Evolutionary conservation across 495 filamentous ascomycete genomes (phyloP).

Genomic region (Bombardia bombarda): DNA sequence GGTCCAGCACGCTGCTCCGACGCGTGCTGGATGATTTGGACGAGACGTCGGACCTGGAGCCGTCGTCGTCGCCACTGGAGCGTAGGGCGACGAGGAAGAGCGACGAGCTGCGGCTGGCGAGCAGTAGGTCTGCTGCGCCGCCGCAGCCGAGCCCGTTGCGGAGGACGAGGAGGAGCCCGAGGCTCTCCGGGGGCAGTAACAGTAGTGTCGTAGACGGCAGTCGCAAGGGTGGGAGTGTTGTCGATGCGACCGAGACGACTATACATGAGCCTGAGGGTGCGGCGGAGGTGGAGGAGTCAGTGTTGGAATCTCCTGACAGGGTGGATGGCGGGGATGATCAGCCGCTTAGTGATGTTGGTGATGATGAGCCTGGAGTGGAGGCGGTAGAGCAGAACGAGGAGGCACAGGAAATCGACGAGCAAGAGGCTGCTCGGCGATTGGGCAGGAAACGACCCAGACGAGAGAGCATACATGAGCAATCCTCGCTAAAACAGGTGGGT

Average conservation of each 20-base stretch:
- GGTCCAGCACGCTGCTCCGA: constrained; percentile 23
- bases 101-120: neutral
- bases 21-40: constrained; percentile 19
- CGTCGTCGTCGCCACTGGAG: constrained; percentile 33
- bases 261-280: neutral
- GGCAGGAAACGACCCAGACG: constrained; percentile 29
- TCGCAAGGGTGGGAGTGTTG: too few species aligned
- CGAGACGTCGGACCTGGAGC: constrained; percentile 2
- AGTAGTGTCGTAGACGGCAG: constrained; percentile 1
- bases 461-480: too few species aligned
- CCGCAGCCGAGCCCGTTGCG: neutral
- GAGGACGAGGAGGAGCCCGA: constrained; percentile 6
- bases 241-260: too few species aligned
- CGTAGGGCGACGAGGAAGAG: constrained; percentile 20
- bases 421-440: constrained; percentile 26
- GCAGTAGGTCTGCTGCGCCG: too few species aligned
- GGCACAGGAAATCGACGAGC: constrained; percentile 20
- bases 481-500: too few species aligned
- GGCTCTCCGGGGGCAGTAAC: constrained; percentile 6
- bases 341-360: neutral
- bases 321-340: neutral
- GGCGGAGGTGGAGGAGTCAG: constrained; percentile 1
- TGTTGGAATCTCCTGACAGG: neutral
- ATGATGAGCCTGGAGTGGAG: constrained; percentile 12
- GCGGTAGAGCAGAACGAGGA: constrained; percentile 11